Evolutionary conservation across 2,329 filamentous ascomycete species (phyloP), one percentile per base, ranked within the genome.

Genomic region (Cordyceps farinosa): DNA sequence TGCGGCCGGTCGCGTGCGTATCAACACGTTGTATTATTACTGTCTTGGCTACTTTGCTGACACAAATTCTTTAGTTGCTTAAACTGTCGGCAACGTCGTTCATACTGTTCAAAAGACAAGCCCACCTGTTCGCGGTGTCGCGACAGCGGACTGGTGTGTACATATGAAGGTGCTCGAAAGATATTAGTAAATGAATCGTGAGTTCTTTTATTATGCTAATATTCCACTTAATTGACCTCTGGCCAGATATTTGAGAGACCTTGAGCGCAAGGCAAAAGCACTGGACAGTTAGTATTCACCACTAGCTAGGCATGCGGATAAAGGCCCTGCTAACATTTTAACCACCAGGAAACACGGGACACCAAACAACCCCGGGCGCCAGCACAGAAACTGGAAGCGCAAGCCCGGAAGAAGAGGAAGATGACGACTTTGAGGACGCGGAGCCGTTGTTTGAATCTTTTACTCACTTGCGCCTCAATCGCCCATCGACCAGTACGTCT

Each of bases 31-130:
- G 1, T 57, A 22, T 2, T 15, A n/a, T 44, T 5, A 15, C n/a
- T 53, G n/a, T 38, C 34, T 52, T 40, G 3, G 22, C 9, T 11
- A 3, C 3, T 32, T n/a, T 9, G 15, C 30, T 45, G n/a, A 52
- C 36, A 22, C 9, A 34, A 40, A 22, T 32, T 30, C 7, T 61
- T 3, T 36, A 77, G 75, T 3, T 77, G 75, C 60, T 66, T 74
- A 1, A 68, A 71, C 17, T 77, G 75, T 62, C 72, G 75, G 5
- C 69, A 71, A 30, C 69, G 75, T 11, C 70, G 73, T 5, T 74
- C 74, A 0, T 75, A 71, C 47, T 77, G 75, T 66, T 75, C 74
- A 22, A 77, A 76, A 59, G 73, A 77, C 13, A 73, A 72, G 52
- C 75, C 75, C 1, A 67, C 65, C 27, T 77, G 75, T 53, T 70